Conservation (phyloP, 2,329 filamentous ascomycete genomes). For the Aciculosporium take region DNA sequence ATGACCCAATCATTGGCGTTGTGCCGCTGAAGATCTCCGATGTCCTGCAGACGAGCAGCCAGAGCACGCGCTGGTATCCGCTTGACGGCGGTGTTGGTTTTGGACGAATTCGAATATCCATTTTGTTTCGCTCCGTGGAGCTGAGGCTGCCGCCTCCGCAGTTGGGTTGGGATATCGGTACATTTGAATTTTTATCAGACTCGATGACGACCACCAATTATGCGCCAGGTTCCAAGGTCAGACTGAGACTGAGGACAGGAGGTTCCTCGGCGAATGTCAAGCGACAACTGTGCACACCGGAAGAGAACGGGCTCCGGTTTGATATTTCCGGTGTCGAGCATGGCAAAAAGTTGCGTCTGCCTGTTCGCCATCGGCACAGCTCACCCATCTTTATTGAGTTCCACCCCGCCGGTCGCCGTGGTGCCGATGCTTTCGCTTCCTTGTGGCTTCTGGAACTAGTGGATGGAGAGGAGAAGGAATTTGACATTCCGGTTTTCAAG, state of each 20-base stretch:
- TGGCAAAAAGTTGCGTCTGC: conserved; percentile 49
- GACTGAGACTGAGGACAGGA: conserved; percentile 68
- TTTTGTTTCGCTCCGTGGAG: conserved; percentile 83
- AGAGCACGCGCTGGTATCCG: conserved; percentile 88
- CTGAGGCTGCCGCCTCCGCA: conserved; percentile 71
- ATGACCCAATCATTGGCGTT: conserved; percentile 87
- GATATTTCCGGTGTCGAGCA: conserved; percentile 30
- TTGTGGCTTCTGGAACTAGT: conserved; percentile 77
- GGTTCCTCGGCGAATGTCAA: conserved; percentile 63
- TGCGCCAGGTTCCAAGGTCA: conserved; percentile 50
- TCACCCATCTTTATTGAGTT: conserved; percentile 86
- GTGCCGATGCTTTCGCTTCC: conserved; percentile 59
- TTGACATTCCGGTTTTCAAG: conserved; percentile 84
- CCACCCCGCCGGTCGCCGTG: conserved; percentile 52
- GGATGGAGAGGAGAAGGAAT: conserved; percentile 62
- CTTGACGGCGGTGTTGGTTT: conserved; percentile 89
- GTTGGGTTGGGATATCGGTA: conserved; percentile 89
- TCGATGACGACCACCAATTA: conserved; percentile 52
- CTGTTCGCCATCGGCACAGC: conserved; percentile 80
- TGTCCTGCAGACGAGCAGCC: conserved; percentile 73
- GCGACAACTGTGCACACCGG: conserved; percentile 45
- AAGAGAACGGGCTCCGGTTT: conserved; percentile 38
- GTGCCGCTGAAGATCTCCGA: conserved; percentile 80
- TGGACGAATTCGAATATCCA: conserved; percentile 72
- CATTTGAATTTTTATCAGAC: conserved; percentile 72